Evolutionary conservation across 345 rosid genomes (phyloP).

Genomic region (Lumnitzera racemosa): DNA sequence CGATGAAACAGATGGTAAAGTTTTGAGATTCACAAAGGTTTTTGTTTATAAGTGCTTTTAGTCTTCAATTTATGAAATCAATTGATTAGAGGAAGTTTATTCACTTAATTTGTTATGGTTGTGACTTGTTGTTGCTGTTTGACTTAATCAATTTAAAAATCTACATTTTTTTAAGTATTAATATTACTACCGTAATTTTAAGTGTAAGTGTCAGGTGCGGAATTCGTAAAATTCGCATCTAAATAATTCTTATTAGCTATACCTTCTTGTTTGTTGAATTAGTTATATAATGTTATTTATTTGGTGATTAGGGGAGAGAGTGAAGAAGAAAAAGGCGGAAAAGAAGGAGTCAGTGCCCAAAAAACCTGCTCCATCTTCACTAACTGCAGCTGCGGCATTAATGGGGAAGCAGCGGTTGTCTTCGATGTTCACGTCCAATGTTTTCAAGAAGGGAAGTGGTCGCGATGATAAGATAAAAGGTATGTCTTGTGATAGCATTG

Average conservation of each 20-base stretch:
- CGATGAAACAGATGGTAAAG: conserved; percentile 33
- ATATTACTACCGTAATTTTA: no score
- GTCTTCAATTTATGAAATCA: no score
- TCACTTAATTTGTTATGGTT: no score
- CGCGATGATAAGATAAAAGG: conserved; percentile 53
- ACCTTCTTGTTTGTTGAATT: no score
- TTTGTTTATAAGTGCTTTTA: background rate
- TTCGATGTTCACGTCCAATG: conserved; percentile 68
- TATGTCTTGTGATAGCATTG: conserved; percentile 49
- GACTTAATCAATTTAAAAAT: no score
- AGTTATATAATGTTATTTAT: no score
- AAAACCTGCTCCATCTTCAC: conserved; percentile 44
- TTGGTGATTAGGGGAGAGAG: conserved; percentile 15
- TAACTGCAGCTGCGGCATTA: conserved; percentile 73
- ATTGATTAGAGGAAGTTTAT: no score
- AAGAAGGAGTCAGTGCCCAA: conserved; percentile 41
- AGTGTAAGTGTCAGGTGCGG: no score
- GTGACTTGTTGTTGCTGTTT: no score
- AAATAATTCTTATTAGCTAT: no score
- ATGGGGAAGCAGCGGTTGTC: conserved; percentile 84
- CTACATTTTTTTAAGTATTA: no score
- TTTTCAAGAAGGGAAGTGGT: conserved; percentile 49
- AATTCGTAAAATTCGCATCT: no score
- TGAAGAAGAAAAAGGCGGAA: conserved; percentile 46
- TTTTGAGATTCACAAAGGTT: background rate